These are phyloP conservation scores for Monosporascus cannonballus DNA, from an alignment of 2,329 filamentous ascomycete genomes.

Conservation along the genomic window DNA sequence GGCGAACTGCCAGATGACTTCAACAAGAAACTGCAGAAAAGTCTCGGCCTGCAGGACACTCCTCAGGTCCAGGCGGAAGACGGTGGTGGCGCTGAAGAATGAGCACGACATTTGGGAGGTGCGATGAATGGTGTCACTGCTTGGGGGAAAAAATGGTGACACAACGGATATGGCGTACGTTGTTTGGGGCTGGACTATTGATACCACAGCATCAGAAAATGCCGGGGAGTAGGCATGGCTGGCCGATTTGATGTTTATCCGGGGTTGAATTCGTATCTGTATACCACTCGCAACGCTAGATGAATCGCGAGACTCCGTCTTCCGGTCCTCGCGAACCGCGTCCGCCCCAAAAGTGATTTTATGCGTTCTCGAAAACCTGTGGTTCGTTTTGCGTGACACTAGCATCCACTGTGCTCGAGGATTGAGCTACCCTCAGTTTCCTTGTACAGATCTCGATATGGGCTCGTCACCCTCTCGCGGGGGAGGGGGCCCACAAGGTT, in stretches of 20 bases:
- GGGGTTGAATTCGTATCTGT: background rate
- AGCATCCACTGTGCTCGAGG: too few species aligned
- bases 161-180: background rate
- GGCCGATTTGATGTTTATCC: background rate
- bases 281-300: background rate
- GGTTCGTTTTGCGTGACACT: too few species aligned
- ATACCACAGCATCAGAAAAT: background rate
- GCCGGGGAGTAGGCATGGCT: background rate
- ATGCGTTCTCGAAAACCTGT: too few species aligned
- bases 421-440: background rate
- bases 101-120: slow-evolving; percentile 6
- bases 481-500: slow-evolving; percentile 54
- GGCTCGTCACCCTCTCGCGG: slow-evolving; percentile 43
- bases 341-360: background rate
- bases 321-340: background rate
- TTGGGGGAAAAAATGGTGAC: background rate
- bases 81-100: slow-evolving; percentile 8
- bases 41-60: slow-evolving; percentile 45
- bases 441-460: slow-evolving; percentile 6
- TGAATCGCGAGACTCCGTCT: background rate
- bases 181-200: background rate
- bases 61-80: slow-evolving; percentile 11
- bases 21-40: slow-evolving; percentile 54
- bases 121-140: background rate
- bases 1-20: slow-evolving; percentile 46